A percentile compares a stretch with the other conserved stretches of the same genome.
Conservation (phyloP, 2,329 filamentous ascomycete genomes). For the Fusarium secorum region DNA sequence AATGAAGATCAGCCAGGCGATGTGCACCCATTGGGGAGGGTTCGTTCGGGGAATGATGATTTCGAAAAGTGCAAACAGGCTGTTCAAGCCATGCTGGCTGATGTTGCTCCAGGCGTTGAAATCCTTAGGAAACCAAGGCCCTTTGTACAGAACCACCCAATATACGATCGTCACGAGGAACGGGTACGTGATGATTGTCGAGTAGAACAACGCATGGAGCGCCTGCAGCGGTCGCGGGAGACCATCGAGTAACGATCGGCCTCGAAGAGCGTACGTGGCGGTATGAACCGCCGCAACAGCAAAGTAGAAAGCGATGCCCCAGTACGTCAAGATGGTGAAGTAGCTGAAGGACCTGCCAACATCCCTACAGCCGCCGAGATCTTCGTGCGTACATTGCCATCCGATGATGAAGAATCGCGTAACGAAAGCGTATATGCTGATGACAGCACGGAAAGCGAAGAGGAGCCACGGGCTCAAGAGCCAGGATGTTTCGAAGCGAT, state of each 20-base stretch:
- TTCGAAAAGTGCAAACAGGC: constrained; percentile 77
- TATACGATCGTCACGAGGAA: constrained; percentile 76
- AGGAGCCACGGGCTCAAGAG: constrained; percentile 72
- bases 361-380: constrained; percentile 51
- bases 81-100: constrained; percentile 79
- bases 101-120: constrained; percentile 71
- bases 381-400: constrained; percentile 65
- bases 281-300: constrained; percentile 74
- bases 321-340: constrained; percentile 85
- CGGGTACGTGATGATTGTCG: constrained; percentile 68
- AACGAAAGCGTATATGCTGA: constrained; percentile 73
- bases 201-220: constrained; percentile 71
- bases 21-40: constrained; percentile 67
- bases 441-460: constrained; percentile 62
- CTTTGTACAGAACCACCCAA: constrained; percentile 68
- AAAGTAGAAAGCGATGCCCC: constrained; percentile 84
- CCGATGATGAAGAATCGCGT: constrained; percentile 74
- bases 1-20: constrained; percentile 73
- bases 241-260: constrained; percentile 63
- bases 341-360: constrained; percentile 73
- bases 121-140: constrained; percentile 57
- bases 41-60: constrained; percentile 72
- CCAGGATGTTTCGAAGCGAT: constrained; percentile 84
- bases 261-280: constrained; percentile 66
- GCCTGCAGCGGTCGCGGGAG: constrained; percentile 69